phyloP scores from a whole-genome alignment of 139 green algal species.

The Marvania coccoides region DNA sequence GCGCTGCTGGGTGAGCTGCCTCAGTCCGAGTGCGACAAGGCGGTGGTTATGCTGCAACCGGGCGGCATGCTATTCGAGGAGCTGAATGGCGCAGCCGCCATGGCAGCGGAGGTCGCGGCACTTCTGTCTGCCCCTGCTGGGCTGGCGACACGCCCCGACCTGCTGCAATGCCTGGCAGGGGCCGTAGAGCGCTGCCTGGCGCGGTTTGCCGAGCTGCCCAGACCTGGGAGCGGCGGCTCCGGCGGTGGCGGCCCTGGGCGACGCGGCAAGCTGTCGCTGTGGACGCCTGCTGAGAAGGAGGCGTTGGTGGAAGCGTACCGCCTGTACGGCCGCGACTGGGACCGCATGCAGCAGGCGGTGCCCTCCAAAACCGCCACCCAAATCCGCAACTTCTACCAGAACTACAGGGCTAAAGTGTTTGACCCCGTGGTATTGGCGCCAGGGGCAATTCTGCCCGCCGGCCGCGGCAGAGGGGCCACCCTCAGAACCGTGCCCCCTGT shows the following conservation, averaged over 20 bases:
- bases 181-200: neutral
- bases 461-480: neutral
- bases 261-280: neutral
- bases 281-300: conserved; percentile 2
- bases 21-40: neutral
- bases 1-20: neutral
- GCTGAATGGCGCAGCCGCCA: neutral
- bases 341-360: conserved; percentile 39
- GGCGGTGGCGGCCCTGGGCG: neutral
- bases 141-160: neutral
- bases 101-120: too few species aligned
- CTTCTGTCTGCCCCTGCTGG: neutral
- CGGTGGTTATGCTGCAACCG: neutral
- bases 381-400: conserved; percentile 76
- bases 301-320: conserved; percentile 1
- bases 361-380: conserved; percentile 56
- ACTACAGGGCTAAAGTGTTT: conserved; percentile 36
- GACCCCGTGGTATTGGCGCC: neutral
- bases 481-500: neutral
- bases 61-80: neutral
- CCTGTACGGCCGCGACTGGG: conserved; percentile 56
- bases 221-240: neutral
- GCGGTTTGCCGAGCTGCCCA: neutral
- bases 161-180: neutral
- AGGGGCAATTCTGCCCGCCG: neutral